phyloP scores from a whole-genome alignment of 2,329 filamentous ascomycete genomes.

The Boeremia exigua region DNA sequence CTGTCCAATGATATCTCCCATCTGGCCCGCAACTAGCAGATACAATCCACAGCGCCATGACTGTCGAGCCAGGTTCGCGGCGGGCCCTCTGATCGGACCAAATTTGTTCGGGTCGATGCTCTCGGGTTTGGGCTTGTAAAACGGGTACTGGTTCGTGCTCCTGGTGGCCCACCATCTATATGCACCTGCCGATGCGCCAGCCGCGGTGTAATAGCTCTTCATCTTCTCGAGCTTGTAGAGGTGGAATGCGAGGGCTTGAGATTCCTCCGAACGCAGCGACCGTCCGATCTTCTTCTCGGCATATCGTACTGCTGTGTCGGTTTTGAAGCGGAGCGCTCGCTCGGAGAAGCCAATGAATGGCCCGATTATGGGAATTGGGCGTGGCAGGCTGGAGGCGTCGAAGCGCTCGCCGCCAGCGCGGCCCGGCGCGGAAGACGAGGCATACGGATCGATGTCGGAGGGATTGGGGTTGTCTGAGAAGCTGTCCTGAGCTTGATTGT shows the following conservation, averaged over 20 bases:
- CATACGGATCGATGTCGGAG: conserved; percentile 48
- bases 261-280: conserved; percentile 49
- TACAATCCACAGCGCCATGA: conserved; percentile 38
- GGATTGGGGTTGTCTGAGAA: conserved; percentile 40
- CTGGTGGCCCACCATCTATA: conserved; percentile 45
- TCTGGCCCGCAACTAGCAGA: conserved; percentile 31
- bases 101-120: conserved; percentile 50
- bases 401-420: conserved; percentile 29
- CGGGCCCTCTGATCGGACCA: conserved; percentile 40
- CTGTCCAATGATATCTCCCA: conserved; percentile 45
- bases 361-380: conserved; percentile 44
- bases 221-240: conserved; percentile 47
- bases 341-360: conserved; percentile 39
- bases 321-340: conserved; percentile 32
- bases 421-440: conserved; percentile 25
- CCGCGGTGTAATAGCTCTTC: conserved; percentile 48
- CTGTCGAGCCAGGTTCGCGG: conserved; percentile 39
- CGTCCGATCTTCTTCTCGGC: conserved; percentile 46
- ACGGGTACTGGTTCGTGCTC: conserved; percentile 49
- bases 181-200: conserved; percentile 40
- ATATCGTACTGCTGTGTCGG: conserved; percentile 42
- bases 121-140: conserved; percentile 49
- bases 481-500: conserved; percentile 37
- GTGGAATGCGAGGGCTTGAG: conserved; percentile 51
- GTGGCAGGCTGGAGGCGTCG: conserved; percentile 48